phyloP scores from a whole-genome alignment of 1,139 yeast species.

The Groenewaldozyma auringiensis region DNA sequence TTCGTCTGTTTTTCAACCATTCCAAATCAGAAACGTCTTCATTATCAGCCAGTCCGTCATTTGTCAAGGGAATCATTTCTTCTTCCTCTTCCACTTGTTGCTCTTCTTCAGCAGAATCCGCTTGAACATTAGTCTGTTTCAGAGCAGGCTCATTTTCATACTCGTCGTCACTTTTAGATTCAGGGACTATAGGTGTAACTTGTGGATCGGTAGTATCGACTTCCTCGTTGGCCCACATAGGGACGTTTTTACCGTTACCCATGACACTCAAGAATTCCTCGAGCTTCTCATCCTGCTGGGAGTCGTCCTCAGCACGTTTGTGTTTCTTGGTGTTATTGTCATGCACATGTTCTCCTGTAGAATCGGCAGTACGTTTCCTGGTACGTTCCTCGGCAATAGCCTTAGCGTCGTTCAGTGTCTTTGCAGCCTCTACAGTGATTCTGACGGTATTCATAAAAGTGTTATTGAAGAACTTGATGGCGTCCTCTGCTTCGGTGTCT shows the following conservation, averaged over 20 bases:
- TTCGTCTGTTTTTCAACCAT: slow-evolving; percentile 77
- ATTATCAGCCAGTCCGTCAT: slow-evolving; percentile 38
- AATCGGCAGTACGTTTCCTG: slow-evolving; percentile 41
- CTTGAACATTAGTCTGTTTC: slow-evolving; percentile 19
- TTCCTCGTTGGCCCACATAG: slow-evolving; percentile 73
- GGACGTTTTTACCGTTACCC: slow-evolving; percentile 59
- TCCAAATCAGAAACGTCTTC: slow-evolving; percentile 69
- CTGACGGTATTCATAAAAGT: slow-evolving; percentile 79
- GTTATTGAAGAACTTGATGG: slow-evolving; percentile 66
- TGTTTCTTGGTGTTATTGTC: not conserved
- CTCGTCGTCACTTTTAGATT: slow-evolving; percentile 25
- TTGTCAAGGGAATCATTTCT: slow-evolving; percentile 11
- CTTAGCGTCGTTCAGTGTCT: slow-evolving; percentile 70
- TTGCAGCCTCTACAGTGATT: slow-evolving; percentile 73
- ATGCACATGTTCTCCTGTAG: slow-evolving; percentile 32
- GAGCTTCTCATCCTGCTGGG: slow-evolving; percentile 67
- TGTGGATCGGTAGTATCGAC: slow-evolving; percentile 31
- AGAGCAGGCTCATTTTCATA: slow-evolving; percentile 19
- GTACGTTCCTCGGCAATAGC: slow-evolving; percentile 46
- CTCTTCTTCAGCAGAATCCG: slow-evolving; percentile 14
- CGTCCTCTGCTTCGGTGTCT: slow-evolving; percentile 64
- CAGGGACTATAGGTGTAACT: slow-evolving; percentile 7
- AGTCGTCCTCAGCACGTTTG: slow-evolving; percentile 11
- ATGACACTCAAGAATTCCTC: slow-evolving; percentile 76
- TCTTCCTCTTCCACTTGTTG: slow-evolving; percentile 16